Evolutionary conservation across 2,329 filamentous ascomycete species (phyloP).

Genomic region (Cryphonectria carpinicola): DNA sequence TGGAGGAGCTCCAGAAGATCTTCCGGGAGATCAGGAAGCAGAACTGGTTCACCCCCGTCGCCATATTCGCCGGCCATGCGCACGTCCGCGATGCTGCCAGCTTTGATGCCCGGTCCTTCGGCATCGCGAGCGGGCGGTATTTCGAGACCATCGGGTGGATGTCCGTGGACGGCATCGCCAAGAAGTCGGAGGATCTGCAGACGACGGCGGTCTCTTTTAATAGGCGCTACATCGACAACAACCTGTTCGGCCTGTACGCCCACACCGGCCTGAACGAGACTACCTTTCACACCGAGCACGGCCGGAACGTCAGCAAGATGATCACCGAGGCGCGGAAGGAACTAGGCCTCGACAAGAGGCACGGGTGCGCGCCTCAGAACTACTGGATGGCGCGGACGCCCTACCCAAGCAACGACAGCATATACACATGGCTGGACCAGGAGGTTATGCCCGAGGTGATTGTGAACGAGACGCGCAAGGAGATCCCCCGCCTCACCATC

Average conservation of each 20-base stretch:
- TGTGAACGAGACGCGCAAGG: conserved; percentile 58
- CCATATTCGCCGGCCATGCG: conserved; percentile 88
- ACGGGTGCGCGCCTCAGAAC: conserved; percentile 81
- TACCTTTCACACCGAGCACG: conserved; percentile 77
- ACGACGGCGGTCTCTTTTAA: conserved; percentile 61
- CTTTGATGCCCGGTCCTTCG: conserved; percentile 79
- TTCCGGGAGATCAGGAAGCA: conserved; percentile 77
- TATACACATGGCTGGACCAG: conserved; percentile 80
- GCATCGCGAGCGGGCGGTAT: conserved; percentile 85
- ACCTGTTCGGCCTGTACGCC: conserved; percentile 80
- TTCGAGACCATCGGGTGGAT: conserved; percentile 96
- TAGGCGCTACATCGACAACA: conserved; percentile 91
- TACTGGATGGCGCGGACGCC: conserved; percentile 81
- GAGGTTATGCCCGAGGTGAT: conserved; percentile 73
- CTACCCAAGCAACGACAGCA: conserved; percentile 73
- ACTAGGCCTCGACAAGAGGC: conserved; percentile 72
- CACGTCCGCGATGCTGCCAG: conserved; percentile 84
- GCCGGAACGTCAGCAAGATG: conserved; percentile 69
- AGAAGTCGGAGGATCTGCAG: conserved; percentile 39
- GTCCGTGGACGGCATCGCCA: conserved; percentile 71
- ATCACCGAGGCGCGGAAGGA: conserved; percentile 72
- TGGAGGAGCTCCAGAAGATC: conserved; percentile 76
- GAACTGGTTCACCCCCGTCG: conserved; percentile 82
- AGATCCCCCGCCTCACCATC: conserved; percentile 71
- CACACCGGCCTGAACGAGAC: conserved; percentile 74